These are phyloP conservation scores for Phanerochaete sordida DNA, from an alignment of 768 basidiomycete genomes.

Conservation along the genomic window DNA sequence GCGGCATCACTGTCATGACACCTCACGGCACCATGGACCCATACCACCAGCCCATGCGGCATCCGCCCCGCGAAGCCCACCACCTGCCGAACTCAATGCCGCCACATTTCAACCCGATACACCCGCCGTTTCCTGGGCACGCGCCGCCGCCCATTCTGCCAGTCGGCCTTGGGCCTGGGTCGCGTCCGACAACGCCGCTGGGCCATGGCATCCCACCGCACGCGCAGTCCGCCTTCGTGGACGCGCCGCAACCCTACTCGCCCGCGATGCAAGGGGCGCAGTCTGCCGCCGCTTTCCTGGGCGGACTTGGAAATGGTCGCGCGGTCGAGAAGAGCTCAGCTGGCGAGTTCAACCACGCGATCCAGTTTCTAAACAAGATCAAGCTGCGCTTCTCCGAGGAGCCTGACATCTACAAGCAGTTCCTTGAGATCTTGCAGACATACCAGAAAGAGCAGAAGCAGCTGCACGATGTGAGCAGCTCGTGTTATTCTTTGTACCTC, in stretches of 20 bases:
- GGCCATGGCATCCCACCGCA: slow-evolving; percentile 32
- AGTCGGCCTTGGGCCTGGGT: slow-evolving; percentile 36
- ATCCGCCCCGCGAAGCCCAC: slow-evolving; percentile 67
- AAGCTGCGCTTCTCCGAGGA: slow-evolving; percentile 87
- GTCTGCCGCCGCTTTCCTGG: slow-evolving; percentile 51
- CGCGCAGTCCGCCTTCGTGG: slow-evolving; percentile 16
- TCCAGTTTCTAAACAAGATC: slow-evolving; percentile 98
- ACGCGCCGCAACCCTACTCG: slow-evolving; percentile 38
- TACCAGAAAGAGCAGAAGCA: slow-evolving; percentile 79
- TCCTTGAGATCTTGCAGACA: slow-evolving; percentile 82
- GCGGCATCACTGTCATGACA: slow-evolving; percentile 79
- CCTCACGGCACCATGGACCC: slow-evolving; percentile 57
- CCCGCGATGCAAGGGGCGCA: slow-evolving; percentile 30
- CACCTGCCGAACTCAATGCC: slow-evolving; percentile 26
- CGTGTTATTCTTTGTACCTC: neutral
- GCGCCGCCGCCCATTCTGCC: slow-evolving; percentile 25
- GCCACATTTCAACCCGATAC: slow-evolving; percentile 17
- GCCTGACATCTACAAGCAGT: slow-evolving; percentile 89
- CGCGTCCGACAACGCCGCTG: slow-evolving; percentile 48
- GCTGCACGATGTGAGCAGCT: slow-evolving; percentile 58
- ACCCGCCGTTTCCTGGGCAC: slow-evolving; percentile 15
- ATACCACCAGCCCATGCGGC: slow-evolving; percentile 50
- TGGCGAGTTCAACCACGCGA: slow-evolving; percentile 89
- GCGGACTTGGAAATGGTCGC: slow-evolving; percentile 37
- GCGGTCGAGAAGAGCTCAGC: slow-evolving; percentile 19